Conservation (phyloP, 805 yeast genomes). For the Metschnikowia colocasiae region DNA sequence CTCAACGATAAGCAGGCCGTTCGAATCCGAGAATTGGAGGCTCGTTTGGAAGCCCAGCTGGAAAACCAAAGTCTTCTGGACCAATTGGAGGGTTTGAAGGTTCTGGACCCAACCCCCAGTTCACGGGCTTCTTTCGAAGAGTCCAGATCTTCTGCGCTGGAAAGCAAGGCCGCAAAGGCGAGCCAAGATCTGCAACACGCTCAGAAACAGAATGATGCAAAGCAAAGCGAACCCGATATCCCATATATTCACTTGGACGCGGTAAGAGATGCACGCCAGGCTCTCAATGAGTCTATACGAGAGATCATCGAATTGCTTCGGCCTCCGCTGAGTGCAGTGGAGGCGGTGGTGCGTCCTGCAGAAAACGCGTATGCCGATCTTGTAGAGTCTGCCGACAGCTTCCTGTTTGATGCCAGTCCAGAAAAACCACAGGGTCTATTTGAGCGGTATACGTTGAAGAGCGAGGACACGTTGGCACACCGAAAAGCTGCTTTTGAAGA, state of each 20-base stretch:
- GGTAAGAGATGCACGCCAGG: conserved; percentile 15
- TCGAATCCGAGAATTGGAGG: conserved; percentile 38
- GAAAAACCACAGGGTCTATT: conserved; percentile 10
- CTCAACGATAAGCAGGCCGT: conserved; percentile 40
- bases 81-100: background rate
- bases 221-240: conserved; percentile 1
- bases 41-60: conserved; percentile 7
- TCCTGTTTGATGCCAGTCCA: conserved; percentile 3
- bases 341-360: conserved; percentile 2
- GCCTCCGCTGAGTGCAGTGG: conserved; percentile 11
- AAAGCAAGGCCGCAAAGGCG: background rate
- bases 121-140: background rate
- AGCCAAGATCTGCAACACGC: background rate
- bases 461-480: conserved; percentile 14
- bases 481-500: conserved; percentile 5
- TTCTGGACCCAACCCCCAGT: background rate
- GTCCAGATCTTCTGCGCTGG: background rate
- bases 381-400: conserved; percentile 9
- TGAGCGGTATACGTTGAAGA: conserved; percentile 14
- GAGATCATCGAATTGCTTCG: conserved; percentile 17
- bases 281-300: conserved; percentile 14
- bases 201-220: background rate
- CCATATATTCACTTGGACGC: conserved; percentile 17
- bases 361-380: conserved; percentile 10
- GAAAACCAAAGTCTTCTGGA: conserved; percentile 3